phyloP scores from a whole-genome alignment of 2,329 filamentous ascomycete species.

The Fusarium secorum region DNA sequence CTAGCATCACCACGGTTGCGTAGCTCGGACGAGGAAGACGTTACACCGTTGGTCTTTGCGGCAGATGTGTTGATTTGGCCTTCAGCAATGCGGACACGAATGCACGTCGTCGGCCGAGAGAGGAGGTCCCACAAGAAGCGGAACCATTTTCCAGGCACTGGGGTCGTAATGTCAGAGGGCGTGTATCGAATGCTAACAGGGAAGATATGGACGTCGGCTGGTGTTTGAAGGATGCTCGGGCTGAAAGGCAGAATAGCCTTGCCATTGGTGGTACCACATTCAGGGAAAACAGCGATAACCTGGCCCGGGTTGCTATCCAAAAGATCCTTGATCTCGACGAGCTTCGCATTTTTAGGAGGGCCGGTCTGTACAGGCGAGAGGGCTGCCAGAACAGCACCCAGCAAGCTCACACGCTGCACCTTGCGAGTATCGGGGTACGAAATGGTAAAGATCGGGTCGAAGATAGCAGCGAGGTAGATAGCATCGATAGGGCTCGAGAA shows the following conservation, averaged over 20 bases:
- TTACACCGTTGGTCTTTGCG: slow-evolving; percentile 48
- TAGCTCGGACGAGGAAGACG: slow-evolving; percentile 41
- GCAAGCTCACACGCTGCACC: slow-evolving; percentile 79
- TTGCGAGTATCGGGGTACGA: slow-evolving; percentile 78
- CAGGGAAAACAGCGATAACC: slow-evolving; percentile 87
- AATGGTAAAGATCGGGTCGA: slow-evolving; percentile 92
- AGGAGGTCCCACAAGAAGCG: slow-evolving; percentile 87
- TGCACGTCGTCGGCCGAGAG: slow-evolving; percentile 84
- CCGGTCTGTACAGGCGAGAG: slow-evolving; percentile 66
- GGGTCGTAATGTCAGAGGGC: slow-evolving; percentile 88
- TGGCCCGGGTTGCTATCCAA: slow-evolving; percentile 74
- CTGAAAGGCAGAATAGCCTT: slow-evolving; percentile 86
- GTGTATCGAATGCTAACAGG: slow-evolving; percentile 91
- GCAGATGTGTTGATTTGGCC: slow-evolving; percentile 64
- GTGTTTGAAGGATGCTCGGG: slow-evolving; percentile 74
- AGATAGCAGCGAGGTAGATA: slow-evolving; percentile 92
- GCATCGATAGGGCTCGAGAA: slow-evolving; percentile 94
- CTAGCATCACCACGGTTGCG: slow-evolving; percentile 40
- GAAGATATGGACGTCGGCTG: slow-evolving; percentile 78
- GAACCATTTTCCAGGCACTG: slow-evolving; percentile 76
- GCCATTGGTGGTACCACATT: slow-evolving; percentile 94
- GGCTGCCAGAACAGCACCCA: slow-evolving; percentile 76
- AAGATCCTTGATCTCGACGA: slow-evolving; percentile 71
- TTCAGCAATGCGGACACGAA: slow-evolving; percentile 89
- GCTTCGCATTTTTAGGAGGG: slow-evolving; percentile 54